Conservation (phyloP, 1,284 basidiomycete species). For the Austroboletus novae-zelandiae region DNA sequence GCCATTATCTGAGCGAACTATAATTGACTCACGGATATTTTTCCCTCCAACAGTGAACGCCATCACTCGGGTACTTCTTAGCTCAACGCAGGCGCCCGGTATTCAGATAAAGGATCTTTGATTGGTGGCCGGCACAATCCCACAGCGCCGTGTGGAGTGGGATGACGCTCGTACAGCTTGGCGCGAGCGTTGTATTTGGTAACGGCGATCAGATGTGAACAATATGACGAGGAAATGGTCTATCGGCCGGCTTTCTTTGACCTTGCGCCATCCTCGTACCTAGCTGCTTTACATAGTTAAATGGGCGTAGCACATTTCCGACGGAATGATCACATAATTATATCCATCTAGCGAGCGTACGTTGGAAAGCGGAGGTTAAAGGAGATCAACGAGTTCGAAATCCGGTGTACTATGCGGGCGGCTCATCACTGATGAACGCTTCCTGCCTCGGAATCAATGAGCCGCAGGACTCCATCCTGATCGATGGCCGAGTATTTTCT, state of each 20-base stretch:
- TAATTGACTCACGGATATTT: slow-evolving; percentile 15
- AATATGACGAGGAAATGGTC: background rate
- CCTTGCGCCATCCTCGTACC: background rate
- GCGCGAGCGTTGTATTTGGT: slow-evolving; percentile 16
- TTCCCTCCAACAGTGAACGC: slow-evolving; percentile 49
- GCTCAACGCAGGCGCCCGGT: slow-evolving; percentile 83
- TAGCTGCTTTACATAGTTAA: background rate
- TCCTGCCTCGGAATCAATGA: slow-evolving; percentile 8
- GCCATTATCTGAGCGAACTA: slow-evolving; percentile 2
- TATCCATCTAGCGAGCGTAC: slow-evolving; percentile 1
- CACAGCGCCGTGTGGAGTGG: background rate
- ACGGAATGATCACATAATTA: slow-evolving; percentile 2
- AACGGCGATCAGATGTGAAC: slow-evolving; percentile 24
- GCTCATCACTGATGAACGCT: slow-evolving; percentile 7
- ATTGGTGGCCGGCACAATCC: slow-evolving; percentile 7
- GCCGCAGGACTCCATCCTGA: slow-evolving; percentile 4
- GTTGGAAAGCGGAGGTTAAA: background rate
- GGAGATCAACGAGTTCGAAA: background rate
- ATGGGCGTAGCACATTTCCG: background rate
- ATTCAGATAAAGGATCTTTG: slow-evolving; percentile 57
- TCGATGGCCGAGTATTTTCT: slow-evolving; percentile 20
- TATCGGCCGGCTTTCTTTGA: slow-evolving; percentile 4
- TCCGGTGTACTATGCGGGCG: background rate
- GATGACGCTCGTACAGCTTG: slow-evolving; percentile 24
- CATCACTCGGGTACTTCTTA: slow-evolving; percentile 76